Evolutionary conservation across 1,284 basidiomycete species (phyloP).

Genomic region (Cronartium ribicola): DNA sequence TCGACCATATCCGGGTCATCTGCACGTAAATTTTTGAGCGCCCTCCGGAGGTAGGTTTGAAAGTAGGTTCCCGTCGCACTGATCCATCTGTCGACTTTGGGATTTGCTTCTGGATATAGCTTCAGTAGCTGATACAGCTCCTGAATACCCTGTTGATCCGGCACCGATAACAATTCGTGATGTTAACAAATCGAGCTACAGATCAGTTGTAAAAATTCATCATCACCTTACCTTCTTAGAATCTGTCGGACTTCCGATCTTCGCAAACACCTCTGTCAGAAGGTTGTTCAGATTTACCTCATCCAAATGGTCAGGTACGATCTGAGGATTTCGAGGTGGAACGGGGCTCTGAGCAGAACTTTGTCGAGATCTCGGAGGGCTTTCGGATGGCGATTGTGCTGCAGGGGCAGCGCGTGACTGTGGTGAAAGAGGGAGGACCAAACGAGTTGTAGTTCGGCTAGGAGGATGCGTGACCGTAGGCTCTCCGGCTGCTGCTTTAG

Average conservation of each 20-base stretch:
- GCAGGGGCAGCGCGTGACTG: background rate
- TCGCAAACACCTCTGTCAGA: slow-evolving; percentile 40
- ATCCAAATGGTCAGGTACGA: slow-evolving; percentile 3
- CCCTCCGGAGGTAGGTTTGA: slow-evolving; percentile 54
- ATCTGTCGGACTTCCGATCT: slow-evolving; percentile 39
- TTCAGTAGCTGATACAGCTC: slow-evolving; percentile 92
- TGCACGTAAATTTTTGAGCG: slow-evolving; percentile 50
- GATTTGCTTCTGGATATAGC: slow-evolving; percentile 78
- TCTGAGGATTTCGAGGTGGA: background rate
- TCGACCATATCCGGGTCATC: slow-evolving; percentile 43
- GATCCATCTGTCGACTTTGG: slow-evolving; percentile 62
- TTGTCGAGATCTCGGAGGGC: slow-evolving; percentile 21
- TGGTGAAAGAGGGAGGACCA: background rate
- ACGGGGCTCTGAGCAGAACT: slow-evolving; percentile 18
- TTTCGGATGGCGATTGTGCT: slow-evolving; percentile 6
- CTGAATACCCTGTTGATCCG: slow-evolving; percentile 65
- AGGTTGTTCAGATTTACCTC: slow-evolving; percentile 39
- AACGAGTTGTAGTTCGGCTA: background rate
- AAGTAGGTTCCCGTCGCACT: slow-evolving; percentile 54
- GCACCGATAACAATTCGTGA: background rate
- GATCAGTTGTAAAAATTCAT: background rate
- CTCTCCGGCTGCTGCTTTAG: slow-evolving; percentile 31
- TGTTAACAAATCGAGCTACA: background rate
- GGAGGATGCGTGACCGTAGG: slow-evolving; percentile 5
- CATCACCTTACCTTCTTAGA: slow-evolving; percentile 35